Conservation (phyloP, 75 land plant species). For the Pinus tabuliformis region DNA sequence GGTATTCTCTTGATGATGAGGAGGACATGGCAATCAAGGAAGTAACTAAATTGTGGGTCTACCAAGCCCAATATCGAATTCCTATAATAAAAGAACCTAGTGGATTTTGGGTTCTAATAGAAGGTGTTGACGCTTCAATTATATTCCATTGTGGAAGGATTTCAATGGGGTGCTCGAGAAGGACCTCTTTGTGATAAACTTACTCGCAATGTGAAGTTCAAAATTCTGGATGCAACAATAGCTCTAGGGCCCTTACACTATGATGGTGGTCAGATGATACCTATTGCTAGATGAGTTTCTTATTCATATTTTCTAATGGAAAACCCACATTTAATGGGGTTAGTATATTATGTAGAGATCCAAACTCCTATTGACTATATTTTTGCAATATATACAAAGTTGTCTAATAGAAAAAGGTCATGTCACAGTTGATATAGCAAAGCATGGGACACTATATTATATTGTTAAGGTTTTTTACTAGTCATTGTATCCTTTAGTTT, state of each 20-base stretch:
- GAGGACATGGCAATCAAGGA: conserved; percentile 98
- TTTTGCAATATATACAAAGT: conserved; percentile 85
- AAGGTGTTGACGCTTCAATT: conserved; percentile 99
- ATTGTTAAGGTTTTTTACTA: conserved; percentile 81
- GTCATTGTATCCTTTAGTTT: conserved; percentile 98
- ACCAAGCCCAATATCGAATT: conserved; percentile 91
- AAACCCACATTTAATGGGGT: conserved; percentile 96
- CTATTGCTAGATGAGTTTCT: conserved; percentile 96
- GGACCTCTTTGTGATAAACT: conserved; percentile 99
- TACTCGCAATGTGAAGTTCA: conserved; percentile 97
- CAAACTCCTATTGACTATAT: conserved; percentile 51
- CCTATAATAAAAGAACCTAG: conserved; percentile 91
- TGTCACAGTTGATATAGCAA: conserved; percentile 87
- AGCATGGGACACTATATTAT: conserved; percentile 81
- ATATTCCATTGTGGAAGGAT: conserved; percentile 30
- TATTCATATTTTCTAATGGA: conserved; percentile 99
- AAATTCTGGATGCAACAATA: conserved; percentile 93
- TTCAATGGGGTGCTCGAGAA: conserved; percentile 99
- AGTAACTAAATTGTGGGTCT: conserved; percentile 96
- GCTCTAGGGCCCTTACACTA: conserved; percentile 95
- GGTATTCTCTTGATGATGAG: conserved; percentile 98
- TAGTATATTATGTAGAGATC: conserved; percentile 91
- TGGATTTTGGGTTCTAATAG: conserved; percentile 99
- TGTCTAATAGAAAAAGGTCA: conserved; percentile 86
- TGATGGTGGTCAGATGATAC: conserved; percentile 98